Conservation (phyloP, 179 eudicot species). For the Beta macrorhiza region DNA sequence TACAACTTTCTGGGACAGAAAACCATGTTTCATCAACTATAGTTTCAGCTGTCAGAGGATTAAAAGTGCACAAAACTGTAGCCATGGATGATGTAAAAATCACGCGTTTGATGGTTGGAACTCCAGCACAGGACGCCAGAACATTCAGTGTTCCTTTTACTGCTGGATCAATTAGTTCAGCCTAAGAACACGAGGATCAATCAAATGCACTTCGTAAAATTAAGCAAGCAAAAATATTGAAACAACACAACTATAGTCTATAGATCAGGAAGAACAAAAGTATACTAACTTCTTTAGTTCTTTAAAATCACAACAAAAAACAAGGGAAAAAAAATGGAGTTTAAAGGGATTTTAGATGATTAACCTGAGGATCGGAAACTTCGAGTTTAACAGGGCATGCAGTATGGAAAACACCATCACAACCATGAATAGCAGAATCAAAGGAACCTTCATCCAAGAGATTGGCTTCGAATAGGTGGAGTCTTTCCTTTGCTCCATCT, state of each 20-base stretch:
- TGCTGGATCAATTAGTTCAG: slow-evolving; percentile 36
- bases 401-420: slow-evolving; percentile 52
- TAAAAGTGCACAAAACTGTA: slow-evolving; percentile 23
- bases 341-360: not conserved
- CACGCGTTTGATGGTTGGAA: slow-evolving; percentile 27
- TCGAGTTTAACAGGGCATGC: slow-evolving; percentile 40
- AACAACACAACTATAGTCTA: no score
- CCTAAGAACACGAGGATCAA: slow-evolving; percentile 6
- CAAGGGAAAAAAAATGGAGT: no score
- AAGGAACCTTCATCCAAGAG: slow-evolving; percentile 47
- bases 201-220: no score
- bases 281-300: no score
- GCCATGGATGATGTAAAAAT: slow-evolving; percentile 33
- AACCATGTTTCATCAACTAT: slow-evolving; percentile 40
- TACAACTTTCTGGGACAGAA: slow-evolving; percentile 29
- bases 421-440: slow-evolving; percentile 42
- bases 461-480: slow-evolving; percentile 43
- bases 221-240: not conserved
- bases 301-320: no score
- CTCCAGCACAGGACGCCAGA: slow-evolving; percentile 31
- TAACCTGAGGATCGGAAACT: slow-evolving; percentile 40
- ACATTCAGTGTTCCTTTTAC: slow-evolving; percentile 40
- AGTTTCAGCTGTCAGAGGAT: slow-evolving; percentile 31
- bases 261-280: no score
- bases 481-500: slow-evolving; percentile 53